Evolutionary conservation across 768 basidiomycete genomes (phyloP).

Genomic region (Phlebiopsis gigantea): DNA sequence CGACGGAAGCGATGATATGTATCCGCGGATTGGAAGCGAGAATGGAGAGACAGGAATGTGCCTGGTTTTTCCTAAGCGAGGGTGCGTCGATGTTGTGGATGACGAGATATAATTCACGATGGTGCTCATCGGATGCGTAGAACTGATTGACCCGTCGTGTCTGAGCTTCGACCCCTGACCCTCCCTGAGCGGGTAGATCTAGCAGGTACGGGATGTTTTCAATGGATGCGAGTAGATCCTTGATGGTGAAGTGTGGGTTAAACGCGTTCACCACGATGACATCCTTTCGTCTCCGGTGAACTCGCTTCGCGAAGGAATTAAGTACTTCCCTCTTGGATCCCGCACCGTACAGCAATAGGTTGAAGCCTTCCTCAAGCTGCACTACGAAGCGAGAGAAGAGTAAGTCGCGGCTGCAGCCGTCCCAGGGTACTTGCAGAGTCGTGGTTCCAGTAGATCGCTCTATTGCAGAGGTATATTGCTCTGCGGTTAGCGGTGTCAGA

Average conservation of each 20-base stretch:
- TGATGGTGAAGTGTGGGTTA: slow-evolving; percentile 60
- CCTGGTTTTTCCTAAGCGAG: slow-evolving; percentile 56
- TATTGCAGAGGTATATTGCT: slow-evolving; percentile 46
- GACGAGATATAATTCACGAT: slow-evolving; percentile 57
- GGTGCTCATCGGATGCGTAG: slow-evolving; percentile 43
- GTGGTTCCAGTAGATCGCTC: slow-evolving; percentile 23
- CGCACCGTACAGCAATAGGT: slow-evolving; percentile 81
- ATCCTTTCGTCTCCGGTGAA: background rate
- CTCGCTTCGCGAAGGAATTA: slow-evolving; percentile 58
- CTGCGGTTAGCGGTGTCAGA: slow-evolving; percentile 63
- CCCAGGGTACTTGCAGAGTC: slow-evolving; percentile 28
- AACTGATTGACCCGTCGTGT: slow-evolving; percentile 61
- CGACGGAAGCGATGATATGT: slow-evolving; percentile 80
- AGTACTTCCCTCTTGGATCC: slow-evolving; percentile 81
- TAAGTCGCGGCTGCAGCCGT: slow-evolving; percentile 20
- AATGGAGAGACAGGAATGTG: slow-evolving; percentile 61
- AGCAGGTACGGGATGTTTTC: slow-evolving; percentile 46
- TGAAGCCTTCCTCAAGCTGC: slow-evolving; percentile 83
- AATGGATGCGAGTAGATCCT: slow-evolving; percentile 37
- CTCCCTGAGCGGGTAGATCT: slow-evolving; percentile 25
- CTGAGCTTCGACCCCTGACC: slow-evolving; percentile 27
- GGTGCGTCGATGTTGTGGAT: slow-evolving; percentile 88
- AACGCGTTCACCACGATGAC: slow-evolving; percentile 78
- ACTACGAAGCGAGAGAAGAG: slow-evolving; percentile 57
- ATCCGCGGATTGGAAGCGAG: slow-evolving; percentile 72